Evolutionary conservation across 2,329 filamentous ascomycete genomes (phyloP).

Genomic region (Plenodomus biglobosus): DNA sequence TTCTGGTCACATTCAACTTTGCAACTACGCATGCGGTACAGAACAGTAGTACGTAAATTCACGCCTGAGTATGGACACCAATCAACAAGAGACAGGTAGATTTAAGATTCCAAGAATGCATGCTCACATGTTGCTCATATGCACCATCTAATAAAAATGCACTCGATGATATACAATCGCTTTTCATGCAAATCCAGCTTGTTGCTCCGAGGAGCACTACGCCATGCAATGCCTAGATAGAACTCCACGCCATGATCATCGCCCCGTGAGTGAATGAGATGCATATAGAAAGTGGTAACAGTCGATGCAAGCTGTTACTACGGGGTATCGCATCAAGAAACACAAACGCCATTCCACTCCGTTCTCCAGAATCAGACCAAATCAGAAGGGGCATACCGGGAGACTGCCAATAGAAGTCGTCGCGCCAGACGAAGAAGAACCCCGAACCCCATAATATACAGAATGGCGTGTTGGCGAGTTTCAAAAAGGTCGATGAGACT

Average conservation of each 20-base stretch:
- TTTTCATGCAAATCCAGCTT: slow-evolving; percentile 19
- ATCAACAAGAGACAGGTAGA: too few relatives aligned
- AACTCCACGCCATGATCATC: slow-evolving; percentile 32
- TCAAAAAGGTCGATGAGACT: slow-evolving; percentile 5
- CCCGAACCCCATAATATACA: slow-evolving; percentile 27
- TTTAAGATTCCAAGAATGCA: neutral
- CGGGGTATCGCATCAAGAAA: slow-evolving; percentile 33
- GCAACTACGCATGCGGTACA: too few relatives aligned
- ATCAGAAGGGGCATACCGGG: slow-evolving; percentile 21
- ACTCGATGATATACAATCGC: slow-evolving; percentile 29
- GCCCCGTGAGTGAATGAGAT: slow-evolving; percentile 26
- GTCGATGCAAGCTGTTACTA: slow-evolving; percentile 21
- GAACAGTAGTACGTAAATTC: too few relatives aligned
- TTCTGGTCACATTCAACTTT: too few relatives aligned
- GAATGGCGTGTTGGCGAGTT: slow-evolving; percentile 13
- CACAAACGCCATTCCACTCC: slow-evolving; percentile 29
- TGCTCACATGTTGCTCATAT: slow-evolving; percentile 8
- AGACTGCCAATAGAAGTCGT: slow-evolving; percentile 10
- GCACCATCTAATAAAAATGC: slow-evolving; percentile 7
- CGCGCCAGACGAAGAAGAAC: slow-evolving; percentile 27
- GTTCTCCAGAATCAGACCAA: slow-evolving; percentile 19
- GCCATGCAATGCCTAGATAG: slow-evolving; percentile 33
- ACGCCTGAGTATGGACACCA: too few relatives aligned
- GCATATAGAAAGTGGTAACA: slow-evolving; percentile 21
- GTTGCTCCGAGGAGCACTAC: slow-evolving; percentile 16